A percentile compares a stretch with the other conserved stretches of the same genome.
Evolutionary conservation across 2,329 filamentous ascomycete genomes (phyloP).

Genomic region (Cladosporium cucumerinum): DNA sequence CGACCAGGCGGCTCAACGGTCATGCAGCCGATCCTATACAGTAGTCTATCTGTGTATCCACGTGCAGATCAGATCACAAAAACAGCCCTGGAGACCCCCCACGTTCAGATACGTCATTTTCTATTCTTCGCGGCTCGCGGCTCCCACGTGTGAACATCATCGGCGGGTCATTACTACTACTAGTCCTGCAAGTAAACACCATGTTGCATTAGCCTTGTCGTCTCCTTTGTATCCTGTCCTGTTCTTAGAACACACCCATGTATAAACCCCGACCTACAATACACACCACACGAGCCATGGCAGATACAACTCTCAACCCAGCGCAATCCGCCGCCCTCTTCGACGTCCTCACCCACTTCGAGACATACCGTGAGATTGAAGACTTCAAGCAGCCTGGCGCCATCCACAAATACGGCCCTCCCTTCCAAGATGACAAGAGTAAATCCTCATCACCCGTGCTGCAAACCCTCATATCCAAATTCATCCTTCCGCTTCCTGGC

Average conservation of each 20-base stretch:
- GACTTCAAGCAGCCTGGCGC: slow-evolving; percentile 64
- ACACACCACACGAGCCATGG: background rate
- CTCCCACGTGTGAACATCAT: background rate
- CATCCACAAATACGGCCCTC: slow-evolving; percentile 66
- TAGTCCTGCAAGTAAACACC: slow-evolving; percentile 4
- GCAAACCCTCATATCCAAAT: slow-evolving; percentile 63
- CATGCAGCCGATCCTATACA: background rate
- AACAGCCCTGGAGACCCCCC: background rate
- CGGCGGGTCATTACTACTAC: background rate
- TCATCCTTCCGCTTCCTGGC: slow-evolving; percentile 65
- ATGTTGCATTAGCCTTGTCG: background rate
- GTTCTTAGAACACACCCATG: background rate
- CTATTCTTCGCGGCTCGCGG: background rate
- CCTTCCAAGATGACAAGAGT: slow-evolving; percentile 55
- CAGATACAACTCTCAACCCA: slow-evolving; percentile 31
- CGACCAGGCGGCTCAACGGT: background rate
- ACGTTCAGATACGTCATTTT: background rate
- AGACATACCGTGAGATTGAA: slow-evolving; percentile 64
- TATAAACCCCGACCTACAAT: background rate
- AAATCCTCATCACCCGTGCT: slow-evolving; percentile 52
- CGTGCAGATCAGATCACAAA: background rate
- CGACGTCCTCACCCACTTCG: slow-evolving; percentile 53
- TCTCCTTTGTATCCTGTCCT: background rate
- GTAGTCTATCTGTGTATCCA: background rate
- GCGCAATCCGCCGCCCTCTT: slow-evolving; percentile 51